Conservation (phyloP, 2,329 filamentous ascomycete species). For the Cylindrodendrum hubeiense region DNA sequence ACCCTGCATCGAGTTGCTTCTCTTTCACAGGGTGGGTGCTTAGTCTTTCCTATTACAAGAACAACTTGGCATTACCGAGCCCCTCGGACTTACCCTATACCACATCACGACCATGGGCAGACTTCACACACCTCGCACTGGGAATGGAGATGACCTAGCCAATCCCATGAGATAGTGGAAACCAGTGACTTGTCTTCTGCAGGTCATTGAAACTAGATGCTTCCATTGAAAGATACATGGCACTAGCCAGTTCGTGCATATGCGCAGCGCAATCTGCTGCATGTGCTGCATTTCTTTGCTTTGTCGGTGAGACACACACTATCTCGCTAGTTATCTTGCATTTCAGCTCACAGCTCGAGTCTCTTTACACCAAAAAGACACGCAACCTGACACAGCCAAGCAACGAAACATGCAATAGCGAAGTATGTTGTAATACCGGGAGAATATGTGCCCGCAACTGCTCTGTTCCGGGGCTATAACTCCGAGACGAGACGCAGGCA, state of each 20-base stretch:
- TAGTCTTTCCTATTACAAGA: neutral
- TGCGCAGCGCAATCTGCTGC: neutral
- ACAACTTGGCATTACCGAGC: neutral
- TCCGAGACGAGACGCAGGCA: slow-evolving; percentile 2
- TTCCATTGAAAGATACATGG: neutral
- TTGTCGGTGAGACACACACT: neutral
- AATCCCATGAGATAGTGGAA: neutral
- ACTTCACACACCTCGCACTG: neutral
- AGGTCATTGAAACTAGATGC: neutral
- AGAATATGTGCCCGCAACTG: neutral
- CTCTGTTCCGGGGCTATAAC: neutral
- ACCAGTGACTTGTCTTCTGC: neutral
- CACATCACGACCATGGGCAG: too few relatives aligned
- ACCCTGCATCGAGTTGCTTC: neutral
- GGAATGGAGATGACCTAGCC: neutral
- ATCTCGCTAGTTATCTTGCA: neutral
- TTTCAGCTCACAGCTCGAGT: neutral
- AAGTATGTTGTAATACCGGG: neutral
- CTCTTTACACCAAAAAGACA: neutral
- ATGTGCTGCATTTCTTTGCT: neutral
- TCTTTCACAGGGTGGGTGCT: neutral
- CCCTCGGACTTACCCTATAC: too few relatives aligned
- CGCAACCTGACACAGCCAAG: neutral
- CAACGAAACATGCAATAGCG: neutral
- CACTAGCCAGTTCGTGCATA: neutral